Evolutionary conservation across 2,329 filamentous ascomycete species (phyloP).

Genomic region (Aspergillus sp.): DNA sequence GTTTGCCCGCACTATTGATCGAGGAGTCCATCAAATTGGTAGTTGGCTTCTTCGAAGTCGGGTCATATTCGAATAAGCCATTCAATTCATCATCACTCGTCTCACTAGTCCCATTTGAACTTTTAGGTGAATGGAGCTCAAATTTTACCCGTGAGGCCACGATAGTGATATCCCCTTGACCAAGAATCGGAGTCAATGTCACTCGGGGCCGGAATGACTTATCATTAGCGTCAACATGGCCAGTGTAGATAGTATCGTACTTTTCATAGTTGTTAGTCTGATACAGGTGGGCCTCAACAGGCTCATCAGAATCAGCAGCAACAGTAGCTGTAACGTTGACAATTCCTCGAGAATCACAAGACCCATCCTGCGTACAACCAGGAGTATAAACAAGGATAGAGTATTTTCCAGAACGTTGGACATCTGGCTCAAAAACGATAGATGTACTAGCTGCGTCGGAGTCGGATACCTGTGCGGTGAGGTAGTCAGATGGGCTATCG

Average conservation of each 20-base stretch:
- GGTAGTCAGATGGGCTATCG: constrained; percentile 71
- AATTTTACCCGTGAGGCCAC: constrained; percentile 91
- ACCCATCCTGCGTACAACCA: constrained; percentile 77
- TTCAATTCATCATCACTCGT: constrained; percentile 76
- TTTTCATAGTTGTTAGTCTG: constrained; percentile 98
- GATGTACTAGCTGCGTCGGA: constrained; percentile 60
- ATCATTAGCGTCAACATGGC: constrained; percentile 74
- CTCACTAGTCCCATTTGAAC: constrained; percentile 51
- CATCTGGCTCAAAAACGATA: constrained; percentile 71
- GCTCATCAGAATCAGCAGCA: constrained; percentile 43
- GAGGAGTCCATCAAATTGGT: constrained; percentile 69
- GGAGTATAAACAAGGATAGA: constrained; percentile 89
- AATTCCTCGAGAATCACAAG: constrained; percentile 73
- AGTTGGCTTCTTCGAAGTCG: constrained; percentile 55
- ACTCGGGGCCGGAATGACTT: constrained; percentile 75
- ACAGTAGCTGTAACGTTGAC: constrained; percentile 79
- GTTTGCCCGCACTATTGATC: constrained; percentile 73
- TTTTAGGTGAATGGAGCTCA: constrained; percentile 52
- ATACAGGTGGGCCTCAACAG: constrained; percentile 65
- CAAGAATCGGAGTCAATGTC: constrained; percentile 68
- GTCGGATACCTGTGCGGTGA: constrained; percentile 66
- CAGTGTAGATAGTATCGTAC: constrained; percentile 88
- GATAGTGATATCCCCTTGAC: constrained; percentile 65
- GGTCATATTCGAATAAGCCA: constrained; percentile 86
- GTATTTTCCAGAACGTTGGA: constrained; percentile 88